Conservation (phyloP, 768 basidiomycete species). For the Tylopilus sp. region DNA sequence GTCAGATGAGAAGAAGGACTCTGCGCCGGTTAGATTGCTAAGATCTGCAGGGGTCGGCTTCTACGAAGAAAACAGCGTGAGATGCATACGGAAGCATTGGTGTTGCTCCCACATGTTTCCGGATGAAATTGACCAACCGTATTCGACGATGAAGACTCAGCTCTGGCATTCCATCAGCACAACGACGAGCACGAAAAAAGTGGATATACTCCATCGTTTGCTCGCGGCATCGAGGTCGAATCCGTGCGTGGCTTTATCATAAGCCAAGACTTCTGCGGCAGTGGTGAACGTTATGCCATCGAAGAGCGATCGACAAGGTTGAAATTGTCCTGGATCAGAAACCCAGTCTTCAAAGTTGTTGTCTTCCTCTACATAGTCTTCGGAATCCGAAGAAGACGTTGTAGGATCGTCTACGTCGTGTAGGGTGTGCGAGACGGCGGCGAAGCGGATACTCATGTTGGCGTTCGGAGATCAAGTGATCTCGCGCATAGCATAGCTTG, state of each 20-base stretch:
- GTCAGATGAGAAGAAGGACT: slow-evolving; percentile 68
- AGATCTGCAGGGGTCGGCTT: slow-evolving; percentile 48
- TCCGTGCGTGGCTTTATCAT: slow-evolving; percentile 58
- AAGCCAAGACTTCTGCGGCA: slow-evolving; percentile 51
- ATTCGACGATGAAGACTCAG: slow-evolving; percentile 80
- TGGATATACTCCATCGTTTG: slow-evolving; percentile 50
- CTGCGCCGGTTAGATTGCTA: slow-evolving; percentile 48
- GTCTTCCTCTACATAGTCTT: slow-evolving; percentile 39
- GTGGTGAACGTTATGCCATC: slow-evolving; percentile 60
- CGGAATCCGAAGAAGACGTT: slow-evolving; percentile 24
- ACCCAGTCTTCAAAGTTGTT: slow-evolving; percentile 80
- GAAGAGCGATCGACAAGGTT: slow-evolving; percentile 70
- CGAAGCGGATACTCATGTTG: slow-evolving; percentile 32
- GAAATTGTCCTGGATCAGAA: slow-evolving; percentile 56
- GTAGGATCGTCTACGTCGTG: slow-evolving; percentile 12
- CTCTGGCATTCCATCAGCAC: slow-evolving; percentile 35
- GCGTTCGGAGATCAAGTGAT: not conserved
- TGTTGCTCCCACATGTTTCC: slow-evolving; percentile 54
- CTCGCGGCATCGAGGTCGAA: slow-evolving; percentile 59
- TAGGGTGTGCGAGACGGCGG: slow-evolving; percentile 2
- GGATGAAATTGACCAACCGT: slow-evolving; percentile 83
- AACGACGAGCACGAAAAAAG: not conserved
- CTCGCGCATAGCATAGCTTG: no score
- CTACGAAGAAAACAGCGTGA: slow-evolving; percentile 34
- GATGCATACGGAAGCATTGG: not conserved